Evolutionary conservation across 2,329 filamentous ascomycete species (phyloP).

Genomic region (Epichloe uncinata): DNA sequence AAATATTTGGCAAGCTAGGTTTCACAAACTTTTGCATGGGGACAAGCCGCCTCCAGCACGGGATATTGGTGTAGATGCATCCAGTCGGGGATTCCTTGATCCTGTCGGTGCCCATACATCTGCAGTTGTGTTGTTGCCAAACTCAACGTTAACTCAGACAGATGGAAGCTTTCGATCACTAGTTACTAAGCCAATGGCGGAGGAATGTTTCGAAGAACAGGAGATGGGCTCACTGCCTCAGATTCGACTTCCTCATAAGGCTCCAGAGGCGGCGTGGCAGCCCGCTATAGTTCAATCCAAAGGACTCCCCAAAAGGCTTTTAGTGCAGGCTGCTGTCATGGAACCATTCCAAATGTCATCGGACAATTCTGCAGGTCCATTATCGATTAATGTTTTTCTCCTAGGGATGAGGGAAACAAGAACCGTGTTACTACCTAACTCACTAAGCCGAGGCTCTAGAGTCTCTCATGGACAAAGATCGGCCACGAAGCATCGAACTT

Average conservation of each 20-base stretch:
- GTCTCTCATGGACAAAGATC: constrained; percentile 6
- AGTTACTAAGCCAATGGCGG: constrained; percentile 56
- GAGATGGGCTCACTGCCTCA: constrained; percentile 67
- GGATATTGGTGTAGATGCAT: constrained; percentile 50
- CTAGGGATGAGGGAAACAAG: constrained; percentile 28
- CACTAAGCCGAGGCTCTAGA: constrained; percentile 19
- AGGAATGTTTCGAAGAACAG: constrained; percentile 70
- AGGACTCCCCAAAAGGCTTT: constrained; percentile 38
- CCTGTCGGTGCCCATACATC: constrained; percentile 32
- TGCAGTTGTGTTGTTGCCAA: constrained; percentile 59
- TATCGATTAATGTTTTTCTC: constrained; percentile 26
- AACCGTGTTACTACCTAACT: constrained; percentile 25
- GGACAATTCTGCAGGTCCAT: constrained; percentile 21
- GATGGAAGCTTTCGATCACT: constrained; percentile 30
- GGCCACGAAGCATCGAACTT: constrained; percentile 18
- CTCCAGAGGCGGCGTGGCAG: constrained; percentile 50
- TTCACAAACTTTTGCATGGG: constrained; percentile 67
- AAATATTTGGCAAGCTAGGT: constrained; percentile 63
- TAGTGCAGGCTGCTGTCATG: constrained; percentile 24
- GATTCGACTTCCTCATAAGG: constrained; percentile 51
- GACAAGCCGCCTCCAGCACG: constrained; percentile 46
- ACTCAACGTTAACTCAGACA: constrained; percentile 9
- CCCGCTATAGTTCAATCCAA: constrained; percentile 41
- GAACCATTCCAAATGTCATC: constrained; percentile 22
- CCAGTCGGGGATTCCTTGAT: constrained; percentile 54